Conservation (phyloP, 2,329 filamentous ascomycete species). For the Diaporthe longicolla region DNA sequence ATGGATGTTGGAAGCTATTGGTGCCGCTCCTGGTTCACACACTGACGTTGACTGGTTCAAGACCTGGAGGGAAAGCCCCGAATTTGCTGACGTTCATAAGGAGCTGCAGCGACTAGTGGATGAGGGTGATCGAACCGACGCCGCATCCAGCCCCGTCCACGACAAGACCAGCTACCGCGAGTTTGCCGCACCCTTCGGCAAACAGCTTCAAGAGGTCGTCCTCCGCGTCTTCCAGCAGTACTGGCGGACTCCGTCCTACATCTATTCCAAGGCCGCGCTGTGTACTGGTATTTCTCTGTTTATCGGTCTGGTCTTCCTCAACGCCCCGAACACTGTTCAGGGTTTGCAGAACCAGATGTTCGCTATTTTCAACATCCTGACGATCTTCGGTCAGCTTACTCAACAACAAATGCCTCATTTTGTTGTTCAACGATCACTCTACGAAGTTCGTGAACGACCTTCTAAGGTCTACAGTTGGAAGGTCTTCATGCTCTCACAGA, state of each 20-base stretch:
- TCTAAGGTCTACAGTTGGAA: constrained; percentile 80
- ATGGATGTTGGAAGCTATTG: constrained; percentile 79
- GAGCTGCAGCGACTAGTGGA: constrained; percentile 71
- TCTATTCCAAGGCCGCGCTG: constrained; percentile 76
- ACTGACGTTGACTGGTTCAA: constrained; percentile 77
- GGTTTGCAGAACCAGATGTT: constrained; percentile 82
- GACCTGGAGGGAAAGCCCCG: constrained; percentile 71
- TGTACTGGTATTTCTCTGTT: constrained; percentile 70
- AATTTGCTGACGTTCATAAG: constrained; percentile 67
- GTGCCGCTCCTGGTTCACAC: constrained; percentile 74
- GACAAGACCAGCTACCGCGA: constrained; percentile 65
- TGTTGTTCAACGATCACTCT: constrained; percentile 75
- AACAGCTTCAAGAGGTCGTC: constrained; percentile 73
- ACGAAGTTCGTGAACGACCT: constrained; percentile 79
- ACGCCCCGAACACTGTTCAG: constrained; percentile 71
- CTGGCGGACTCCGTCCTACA: constrained; percentile 80
- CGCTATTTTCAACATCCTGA: constrained; percentile 78
- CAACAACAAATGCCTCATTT: constrained; percentile 81
- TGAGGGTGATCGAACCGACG: constrained; percentile 45
- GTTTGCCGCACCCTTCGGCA: constrained; percentile 77
- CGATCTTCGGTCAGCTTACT: constrained; percentile 76
- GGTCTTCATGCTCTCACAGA: constrained; percentile 75
- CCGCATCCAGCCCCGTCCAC: constrained; percentile 47
- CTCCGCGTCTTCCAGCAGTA: constrained; percentile 78
- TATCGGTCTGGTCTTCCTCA: constrained; percentile 79